Evolutionary conservation across 176 grass and related monocot species (phyloP).

Genomic region (Oryza punctata): DNA sequence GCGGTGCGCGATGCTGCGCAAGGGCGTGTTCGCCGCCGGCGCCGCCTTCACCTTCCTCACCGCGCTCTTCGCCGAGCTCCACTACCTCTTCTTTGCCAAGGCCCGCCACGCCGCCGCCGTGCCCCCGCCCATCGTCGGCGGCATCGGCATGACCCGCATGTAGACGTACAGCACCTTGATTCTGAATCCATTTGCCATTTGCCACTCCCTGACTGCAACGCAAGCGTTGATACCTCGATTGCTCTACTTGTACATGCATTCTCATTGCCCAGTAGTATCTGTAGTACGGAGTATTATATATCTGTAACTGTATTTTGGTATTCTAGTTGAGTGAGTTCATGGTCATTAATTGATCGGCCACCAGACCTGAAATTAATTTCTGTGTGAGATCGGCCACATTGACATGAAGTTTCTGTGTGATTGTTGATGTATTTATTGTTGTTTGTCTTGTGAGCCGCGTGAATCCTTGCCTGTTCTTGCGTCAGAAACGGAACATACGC

Average conservation of each 20-base stretch:
- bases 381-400: background rate
- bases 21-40: constrained; percentile 85
- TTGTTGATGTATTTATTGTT: background rate
- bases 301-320: background rate
- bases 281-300: background rate
- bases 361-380: background rate
- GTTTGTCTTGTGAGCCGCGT: background rate
- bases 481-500: background rate
- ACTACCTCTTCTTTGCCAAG: constrained; percentile 72
- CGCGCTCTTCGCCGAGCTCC: constrained; percentile 56
- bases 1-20: constrained; percentile 60
- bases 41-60: constrained; percentile 91
- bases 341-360: background rate
- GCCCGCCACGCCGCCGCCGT: constrained; percentile 33
- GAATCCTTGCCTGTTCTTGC: background rate
- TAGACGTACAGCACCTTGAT: background rate
- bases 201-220: background rate
- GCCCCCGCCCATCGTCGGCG: constrained; percentile 48
- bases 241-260: background rate
- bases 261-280: background rate
- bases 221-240: background rate
- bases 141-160: constrained; percentile 71
- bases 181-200: background rate
- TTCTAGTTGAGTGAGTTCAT: background rate
- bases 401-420: background rate